These are phyloP conservation scores for Canavalia ensiformis DNA, from an alignment of 306 rosid genomes.

Conservation along the genomic window DNA sequence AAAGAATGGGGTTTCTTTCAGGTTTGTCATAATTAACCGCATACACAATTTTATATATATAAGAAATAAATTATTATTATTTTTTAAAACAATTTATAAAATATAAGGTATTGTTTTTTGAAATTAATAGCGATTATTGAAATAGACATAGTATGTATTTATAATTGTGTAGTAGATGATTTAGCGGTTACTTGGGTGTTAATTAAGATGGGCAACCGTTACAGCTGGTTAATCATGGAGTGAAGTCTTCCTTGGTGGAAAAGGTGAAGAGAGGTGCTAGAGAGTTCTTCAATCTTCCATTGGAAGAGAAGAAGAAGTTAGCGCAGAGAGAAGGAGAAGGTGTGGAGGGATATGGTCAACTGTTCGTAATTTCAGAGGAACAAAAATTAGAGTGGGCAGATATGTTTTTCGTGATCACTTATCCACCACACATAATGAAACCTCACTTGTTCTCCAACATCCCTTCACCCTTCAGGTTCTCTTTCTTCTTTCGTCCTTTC, in stretches of 20 bases:
- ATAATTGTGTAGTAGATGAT: too few species aligned
- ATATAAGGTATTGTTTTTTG: too few species aligned
- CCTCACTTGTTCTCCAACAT: constrained; percentile 56
- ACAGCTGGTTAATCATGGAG: constrained; percentile 52
- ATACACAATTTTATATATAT: too few species aligned
- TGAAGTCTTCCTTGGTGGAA: constrained; percentile 52
- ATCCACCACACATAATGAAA: constrained; percentile 50
- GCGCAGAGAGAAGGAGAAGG: constrained; percentile 47
- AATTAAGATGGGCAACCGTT: not conserved
- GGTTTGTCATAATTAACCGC: constrained; percentile 29
- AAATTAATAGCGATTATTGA: too few species aligned
- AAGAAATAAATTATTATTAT: too few species aligned
- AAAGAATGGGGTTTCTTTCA: constrained; percentile 71
- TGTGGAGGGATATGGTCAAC: constrained; percentile 61
- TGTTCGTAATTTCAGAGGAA: constrained; percentile 55
- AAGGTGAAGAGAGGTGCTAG: constrained; percentile 52
- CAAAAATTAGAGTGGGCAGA: constrained; percentile 71
- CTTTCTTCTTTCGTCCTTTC: not conserved
- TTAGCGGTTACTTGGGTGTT: not conserved
- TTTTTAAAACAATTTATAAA: too few species aligned
- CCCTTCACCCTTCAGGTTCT: constrained; percentile 52
- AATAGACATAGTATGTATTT: too few species aligned
- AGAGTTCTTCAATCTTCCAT: constrained; percentile 53
- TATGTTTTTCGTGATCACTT: constrained; percentile 40
- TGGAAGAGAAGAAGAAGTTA: constrained; percentile 62